phyloP scores from a whole-genome alignment of 768 basidiomycete genomes.

The Tubosaeta sp. region DNA sequence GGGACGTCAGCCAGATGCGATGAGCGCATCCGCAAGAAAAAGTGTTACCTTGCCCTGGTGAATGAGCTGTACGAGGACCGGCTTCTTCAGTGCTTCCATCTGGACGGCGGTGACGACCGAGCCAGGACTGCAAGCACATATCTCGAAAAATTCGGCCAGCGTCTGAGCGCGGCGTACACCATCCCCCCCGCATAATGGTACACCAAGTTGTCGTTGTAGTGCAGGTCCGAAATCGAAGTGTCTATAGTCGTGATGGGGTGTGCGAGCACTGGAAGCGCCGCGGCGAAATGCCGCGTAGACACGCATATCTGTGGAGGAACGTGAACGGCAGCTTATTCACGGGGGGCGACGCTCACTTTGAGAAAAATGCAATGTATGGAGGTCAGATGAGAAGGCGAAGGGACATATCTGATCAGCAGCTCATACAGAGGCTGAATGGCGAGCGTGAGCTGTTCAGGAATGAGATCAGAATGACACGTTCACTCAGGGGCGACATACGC shows the following conservation, averaged over 20 bases:
- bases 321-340: not conserved
- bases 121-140: slow-evolving; percentile 63
- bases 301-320: slow-evolving; percentile 68
- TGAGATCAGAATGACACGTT: not conserved
- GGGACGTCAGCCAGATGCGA: not conserved
- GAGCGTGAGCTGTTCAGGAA: no score
- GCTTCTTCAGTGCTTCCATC: slow-evolving; percentile 83
- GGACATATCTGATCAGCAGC: slow-evolving; percentile 61
- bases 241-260: slow-evolving; percentile 67
- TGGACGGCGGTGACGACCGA: slow-evolving; percentile 63
- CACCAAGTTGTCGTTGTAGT: slow-evolving; percentile 74
- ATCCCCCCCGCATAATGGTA: slow-evolving; percentile 84
- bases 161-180: slow-evolving; percentile 56
- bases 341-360: slow-evolving; percentile 46
- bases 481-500: slow-evolving; percentile 38
- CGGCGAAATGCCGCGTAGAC: slow-evolving; percentile 44
- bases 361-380: slow-evolving; percentile 68
- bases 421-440: slow-evolving; percentile 49
- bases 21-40: no score
- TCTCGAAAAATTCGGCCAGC: slow-evolving; percentile 80
- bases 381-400: slow-evolving; percentile 55
- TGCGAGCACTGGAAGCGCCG: slow-evolving; percentile 57
- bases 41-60: slow-evolving; percentile 67
- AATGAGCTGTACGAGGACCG: slow-evolving; percentile 75
- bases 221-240: slow-evolving; percentile 52